Base-by-base conservation (phyloP, 257 asterid species). In the Nicotiana attenuata region DNA sequence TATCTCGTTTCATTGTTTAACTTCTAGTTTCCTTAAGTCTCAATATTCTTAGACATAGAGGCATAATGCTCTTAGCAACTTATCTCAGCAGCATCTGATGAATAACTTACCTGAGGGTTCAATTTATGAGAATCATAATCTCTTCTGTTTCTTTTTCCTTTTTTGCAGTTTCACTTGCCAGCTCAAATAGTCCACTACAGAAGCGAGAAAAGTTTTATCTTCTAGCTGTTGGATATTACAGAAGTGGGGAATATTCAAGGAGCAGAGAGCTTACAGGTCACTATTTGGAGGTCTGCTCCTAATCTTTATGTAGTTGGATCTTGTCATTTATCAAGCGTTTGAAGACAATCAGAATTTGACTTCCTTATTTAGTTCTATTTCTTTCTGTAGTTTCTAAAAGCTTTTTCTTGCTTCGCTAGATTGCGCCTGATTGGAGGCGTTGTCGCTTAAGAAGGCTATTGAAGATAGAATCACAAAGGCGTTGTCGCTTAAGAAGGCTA, bases 401-500 rank as follows among this genome's bases (percentile, higher is more conserved):
- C 3, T 33, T 7, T 77, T 38, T 59, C 53, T 45, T 31, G 17
- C 14, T 45, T 78, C 53, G 76, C 59, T 65, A 93, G 98, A 92
- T 93, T 89, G 94, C 91, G 59, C 94, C 96, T 0, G 93, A 92
- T 78, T 92, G 94, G 94, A 90, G 86, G 95, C 98, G 65, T 83
- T 88, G 66, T 85, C 90, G 65, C 89, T 94, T 41, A 90, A 89
- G 90, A 88, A 89, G 85, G 81, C 89, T 5, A 88, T 92, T 29
- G 93, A 90, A 84, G 95, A 92, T 35, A 85, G 86, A 84, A 82
- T 94, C 16, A 94, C 91, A 16, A 92, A 92, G 88, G 96, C n/a
- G n/a, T n/a, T n/a, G n/a, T n/a, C n/a, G n/a, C n/a, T n/a, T n/a
- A n/a, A n/a, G n/a, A n/a, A n/a, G n/a, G n/a, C n/a, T n/a, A n/a